Evolutionary conservation across 495 filamentous ascomycete species (phyloP).

Genomic region (Penicillium parvum): DNA sequence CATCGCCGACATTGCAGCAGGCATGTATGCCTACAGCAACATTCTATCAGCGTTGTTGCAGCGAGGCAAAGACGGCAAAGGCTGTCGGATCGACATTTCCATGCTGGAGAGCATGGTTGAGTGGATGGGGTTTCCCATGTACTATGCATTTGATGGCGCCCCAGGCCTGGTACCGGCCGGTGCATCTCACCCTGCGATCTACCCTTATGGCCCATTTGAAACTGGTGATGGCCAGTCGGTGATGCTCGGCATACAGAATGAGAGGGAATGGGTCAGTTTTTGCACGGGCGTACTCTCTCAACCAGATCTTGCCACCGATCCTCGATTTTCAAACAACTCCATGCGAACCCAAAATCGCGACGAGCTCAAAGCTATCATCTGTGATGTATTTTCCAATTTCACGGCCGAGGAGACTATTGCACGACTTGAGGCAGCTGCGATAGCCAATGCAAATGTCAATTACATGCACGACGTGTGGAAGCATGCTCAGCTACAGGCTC

Average conservation of each 20-base stretch:
- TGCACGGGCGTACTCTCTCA: constrained; percentile 35
- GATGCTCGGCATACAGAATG: constrained; percentile 54
- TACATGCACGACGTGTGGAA: constrained; percentile 48
- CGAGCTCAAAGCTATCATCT: constrained; percentile 30
- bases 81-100: constrained; percentile 46
- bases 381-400: constrained; percentile 22
- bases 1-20: constrained; percentile 49
- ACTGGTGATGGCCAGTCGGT: constrained; percentile 42
- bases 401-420: constrained; percentile 28
- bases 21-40: constrained; percentile 48
- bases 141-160: constrained; percentile 43
- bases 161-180: constrained; percentile 38
- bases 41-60: constrained; percentile 47
- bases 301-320: constrained; percentile 27
- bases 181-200: constrained; percentile 48
- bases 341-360: constrained; percentile 31
- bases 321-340: constrained; percentile 35
- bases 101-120: constrained; percentile 54
- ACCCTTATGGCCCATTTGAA: constrained; percentile 50
- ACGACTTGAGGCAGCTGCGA: constrained; percentile 29
- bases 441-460: constrained; percentile 49
- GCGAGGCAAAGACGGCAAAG: constrained; percentile 38
- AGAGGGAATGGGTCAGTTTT: constrained; percentile 48
- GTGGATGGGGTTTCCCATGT: constrained; percentile 54
- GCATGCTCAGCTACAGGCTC: constrained; percentile 42